Evolutionary conservation across 139 green algal species (phyloP).

Genomic region (Chlamydomonas sphaeroides): DNA sequence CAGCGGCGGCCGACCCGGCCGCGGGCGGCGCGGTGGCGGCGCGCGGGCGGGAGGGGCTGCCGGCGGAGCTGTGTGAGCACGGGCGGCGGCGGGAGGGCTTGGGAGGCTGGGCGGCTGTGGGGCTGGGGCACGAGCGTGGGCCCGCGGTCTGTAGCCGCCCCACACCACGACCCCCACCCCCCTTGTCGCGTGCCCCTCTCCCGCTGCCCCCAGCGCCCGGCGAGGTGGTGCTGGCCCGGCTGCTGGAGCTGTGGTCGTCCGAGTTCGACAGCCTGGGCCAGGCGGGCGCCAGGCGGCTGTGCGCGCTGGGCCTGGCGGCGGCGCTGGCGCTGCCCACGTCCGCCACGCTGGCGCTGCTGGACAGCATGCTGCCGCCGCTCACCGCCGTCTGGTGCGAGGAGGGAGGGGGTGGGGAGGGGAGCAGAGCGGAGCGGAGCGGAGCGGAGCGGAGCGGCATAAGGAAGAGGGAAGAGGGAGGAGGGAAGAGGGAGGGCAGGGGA

Average conservation of each 20-base stretch:
- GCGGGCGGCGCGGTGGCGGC: neutral
- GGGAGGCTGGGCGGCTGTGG: too few species aligned
- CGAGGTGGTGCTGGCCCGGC: slow-evolving; percentile 2
- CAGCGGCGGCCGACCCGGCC: slow-evolving; percentile 12
- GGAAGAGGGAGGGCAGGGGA: too few species aligned
- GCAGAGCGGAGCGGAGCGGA: too few species aligned
- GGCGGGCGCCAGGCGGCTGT: slow-evolving; percentile 72
- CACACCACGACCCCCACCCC: too few species aligned
- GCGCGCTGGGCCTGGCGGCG: slow-evolving; percentile 74
- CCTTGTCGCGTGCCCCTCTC: too few species aligned
- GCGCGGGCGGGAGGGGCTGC: neutral
- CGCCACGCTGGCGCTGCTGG: slow-evolving; percentile 52
- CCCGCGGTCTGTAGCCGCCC: too few species aligned
- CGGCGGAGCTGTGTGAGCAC: slow-evolving; percentile 21
- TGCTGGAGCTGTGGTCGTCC: slow-evolving; percentile 27
- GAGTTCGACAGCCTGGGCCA: slow-evolving; percentile 58
- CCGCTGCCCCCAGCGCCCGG: neutral
- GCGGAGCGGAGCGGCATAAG: too few species aligned
- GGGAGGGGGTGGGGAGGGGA: too few species aligned
- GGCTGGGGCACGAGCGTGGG: too few species aligned
- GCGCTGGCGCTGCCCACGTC: slow-evolving; percentile 61
- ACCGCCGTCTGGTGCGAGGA: slow-evolving; percentile 41
- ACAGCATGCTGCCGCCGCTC: slow-evolving; percentile 49
- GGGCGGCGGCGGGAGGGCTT: neutral
- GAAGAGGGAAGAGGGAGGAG: too few species aligned